These are phyloP conservation scores for Taphrina pruni DNA, from an alignment of 1,139 yeast genomes.

Conservation along the genomic window DNA sequence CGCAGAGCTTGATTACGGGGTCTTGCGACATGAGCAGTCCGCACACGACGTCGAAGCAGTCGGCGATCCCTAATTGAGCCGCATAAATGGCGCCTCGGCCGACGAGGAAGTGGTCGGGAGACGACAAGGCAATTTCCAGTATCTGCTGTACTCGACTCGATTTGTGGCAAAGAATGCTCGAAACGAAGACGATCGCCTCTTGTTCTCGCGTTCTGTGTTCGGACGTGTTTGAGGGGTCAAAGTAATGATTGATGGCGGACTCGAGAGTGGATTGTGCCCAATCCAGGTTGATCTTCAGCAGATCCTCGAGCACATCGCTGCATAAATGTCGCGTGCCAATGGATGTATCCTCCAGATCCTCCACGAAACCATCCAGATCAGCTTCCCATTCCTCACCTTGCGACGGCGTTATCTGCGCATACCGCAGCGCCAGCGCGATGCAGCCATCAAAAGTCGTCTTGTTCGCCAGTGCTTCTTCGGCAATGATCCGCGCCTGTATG, in stretches of 20 bases:
- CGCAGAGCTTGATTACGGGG: constrained; percentile 26
- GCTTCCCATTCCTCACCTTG: constrained; percentile 31
- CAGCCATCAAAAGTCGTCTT: constrained; percentile 27
- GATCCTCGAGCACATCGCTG: constrained; percentile 33
- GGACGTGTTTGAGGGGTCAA: constrained; percentile 5
- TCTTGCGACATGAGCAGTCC: constrained; percentile 9
- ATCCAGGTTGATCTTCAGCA: constrained; percentile 20
- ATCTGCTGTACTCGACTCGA: background rate
- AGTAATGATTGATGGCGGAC: constrained; percentile 23
- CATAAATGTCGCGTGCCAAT: constrained; percentile 32
- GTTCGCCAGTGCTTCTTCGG: constrained; percentile 27
- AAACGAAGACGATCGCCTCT: constrained; percentile 31
- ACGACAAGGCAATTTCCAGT: constrained; percentile 13
- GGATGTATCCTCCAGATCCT: constrained; percentile 33
- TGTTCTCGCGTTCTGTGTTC: constrained; percentile 29
- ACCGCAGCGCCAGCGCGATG: constrained; percentile 28
- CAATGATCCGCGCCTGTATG: constrained; percentile 29
- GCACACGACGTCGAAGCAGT: constrained; percentile 10
- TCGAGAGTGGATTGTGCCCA: constrained; percentile 12
- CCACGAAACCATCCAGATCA: constrained; percentile 39
- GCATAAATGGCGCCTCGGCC: constrained; percentile 36
- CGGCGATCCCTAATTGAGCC: constrained; percentile 25
- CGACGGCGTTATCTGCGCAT: constrained; percentile 34
- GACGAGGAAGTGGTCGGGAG: constrained; percentile 16
- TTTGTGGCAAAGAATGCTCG: constrained; percentile 14